phyloP scores from a whole-genome alignment of 352 stramenopile species.

The Blastocystis sp. region DNA sequence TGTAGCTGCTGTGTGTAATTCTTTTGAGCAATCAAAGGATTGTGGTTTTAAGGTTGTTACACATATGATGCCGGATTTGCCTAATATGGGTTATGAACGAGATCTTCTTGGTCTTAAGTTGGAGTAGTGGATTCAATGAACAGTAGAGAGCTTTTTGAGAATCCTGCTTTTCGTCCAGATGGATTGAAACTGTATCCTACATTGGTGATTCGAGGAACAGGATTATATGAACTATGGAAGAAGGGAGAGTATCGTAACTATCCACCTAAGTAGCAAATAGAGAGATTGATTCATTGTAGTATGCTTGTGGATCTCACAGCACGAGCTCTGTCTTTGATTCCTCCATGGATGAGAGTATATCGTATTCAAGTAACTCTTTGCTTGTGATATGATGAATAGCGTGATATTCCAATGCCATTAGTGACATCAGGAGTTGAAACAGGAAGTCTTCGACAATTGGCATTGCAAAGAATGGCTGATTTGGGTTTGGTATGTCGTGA shows the following conservation, averaged over 20 bases:
- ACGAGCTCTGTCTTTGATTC: conserved; percentile 82
- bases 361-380: conserved; percentile 74
- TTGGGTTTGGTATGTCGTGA: conserved; percentile 83
- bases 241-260: conserved; percentile 85
- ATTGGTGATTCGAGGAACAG: conserved; percentile 88
- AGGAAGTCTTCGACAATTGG: conserved; percentile 85
- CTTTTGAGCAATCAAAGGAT: conserved; percentile 80
- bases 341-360: conserved; percentile 88
- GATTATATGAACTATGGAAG: conserved; percentile 93
- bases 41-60: conserved; percentile 93
- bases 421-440: conserved; percentile 88
- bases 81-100: conserved; percentile 89
- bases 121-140: neutral
- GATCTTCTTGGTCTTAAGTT: conserved; percentile 82
- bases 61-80: conserved; percentile 93
- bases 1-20: conserved; percentile 78
- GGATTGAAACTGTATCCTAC: conserved; percentile 91
- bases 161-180: conserved; percentile 84
- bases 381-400: conserved; percentile 43
- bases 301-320: conserved; percentile 81
- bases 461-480: conserved; percentile 82
- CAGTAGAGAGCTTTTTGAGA: conserved; percentile 86
- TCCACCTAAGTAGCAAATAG: conserved; percentile 73
- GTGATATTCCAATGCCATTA: conserved; percentile 93
- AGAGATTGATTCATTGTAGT: neutral